Conservation (phyloP, 176 grass and related monocot species). For the Secale cereale region DNA sequence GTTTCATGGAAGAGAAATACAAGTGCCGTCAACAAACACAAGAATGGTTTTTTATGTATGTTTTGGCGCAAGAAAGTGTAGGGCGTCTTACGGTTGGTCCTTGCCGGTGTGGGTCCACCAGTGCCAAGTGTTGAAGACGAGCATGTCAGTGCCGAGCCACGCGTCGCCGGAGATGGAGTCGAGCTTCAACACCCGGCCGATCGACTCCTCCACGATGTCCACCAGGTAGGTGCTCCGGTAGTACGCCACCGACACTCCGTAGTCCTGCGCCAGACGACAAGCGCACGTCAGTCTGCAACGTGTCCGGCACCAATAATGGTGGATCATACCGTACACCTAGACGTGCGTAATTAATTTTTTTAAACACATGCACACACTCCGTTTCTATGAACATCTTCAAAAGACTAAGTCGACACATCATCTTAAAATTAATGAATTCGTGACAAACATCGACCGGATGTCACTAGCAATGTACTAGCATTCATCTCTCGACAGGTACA, state of each 20-base stretch:
- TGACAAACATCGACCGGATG: no score
- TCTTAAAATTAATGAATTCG: no score
- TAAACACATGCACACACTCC: no score
- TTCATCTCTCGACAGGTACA: neutral
- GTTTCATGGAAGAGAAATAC: neutral
- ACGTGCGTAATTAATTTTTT: neutral
- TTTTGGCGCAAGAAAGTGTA: neutral
- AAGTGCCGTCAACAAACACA: neutral
- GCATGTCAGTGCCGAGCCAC: slow-evolving; percentile 64
- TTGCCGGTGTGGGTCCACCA: slow-evolving; percentile 98
- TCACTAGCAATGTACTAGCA: no score
- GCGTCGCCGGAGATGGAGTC: slow-evolving; percentile 71
- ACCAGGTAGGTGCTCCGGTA: slow-evolving; percentile 89
- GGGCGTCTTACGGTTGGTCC: slow-evolving; percentile 60
- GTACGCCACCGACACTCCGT: slow-evolving; percentile 64
- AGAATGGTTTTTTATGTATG: neutral
- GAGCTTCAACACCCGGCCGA: slow-evolving; percentile 83
- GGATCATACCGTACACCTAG: neutral
- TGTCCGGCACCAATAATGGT: neutral
- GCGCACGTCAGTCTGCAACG: slow-evolving; percentile 10
- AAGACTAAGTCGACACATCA: no score
- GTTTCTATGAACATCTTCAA: no score
- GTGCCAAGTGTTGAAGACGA: slow-evolving; percentile 95
- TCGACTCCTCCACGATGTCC: slow-evolving; percentile 61
- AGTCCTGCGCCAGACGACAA: slow-evolving; percentile 43